A percentile compares a stretch with the other conserved stretches of the same genome.
phyloP scores from a whole-genome alignment of 495 filamentous ascomycete genomes.

The Hypoxylon lenormandii region DNA sequence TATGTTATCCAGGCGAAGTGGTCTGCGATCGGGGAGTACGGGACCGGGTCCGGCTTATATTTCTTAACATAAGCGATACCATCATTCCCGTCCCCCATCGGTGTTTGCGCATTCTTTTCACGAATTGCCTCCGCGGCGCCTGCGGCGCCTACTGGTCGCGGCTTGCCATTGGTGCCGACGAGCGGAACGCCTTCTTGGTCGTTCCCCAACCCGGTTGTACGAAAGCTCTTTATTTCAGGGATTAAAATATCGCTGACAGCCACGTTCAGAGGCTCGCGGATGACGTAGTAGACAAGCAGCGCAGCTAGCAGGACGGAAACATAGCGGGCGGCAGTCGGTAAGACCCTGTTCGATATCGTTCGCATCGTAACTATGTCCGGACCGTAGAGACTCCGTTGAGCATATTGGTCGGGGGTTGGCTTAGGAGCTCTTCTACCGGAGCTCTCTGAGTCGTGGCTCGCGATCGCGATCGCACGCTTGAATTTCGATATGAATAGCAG shows the following conservation, averaged over 20 bases:
- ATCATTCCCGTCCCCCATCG: slow-evolving; percentile 16
- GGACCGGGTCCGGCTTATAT: slow-evolving; percentile 45
- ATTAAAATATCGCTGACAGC: slow-evolving; percentile 35
- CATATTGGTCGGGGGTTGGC: slow-evolving; percentile 45
- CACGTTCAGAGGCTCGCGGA: slow-evolving; percentile 43
- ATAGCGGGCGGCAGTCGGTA: slow-evolving; percentile 48
- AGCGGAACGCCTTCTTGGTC: slow-evolving; percentile 9
- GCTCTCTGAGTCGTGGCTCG: slow-evolving; percentile 34
- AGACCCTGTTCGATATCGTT: slow-evolving; percentile 47
- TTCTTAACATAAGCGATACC: slow-evolving; percentile 40
- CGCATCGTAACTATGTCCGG: slow-evolving; percentile 51
- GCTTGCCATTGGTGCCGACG: slow-evolving; percentile 14
- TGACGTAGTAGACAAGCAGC: slow-evolving; percentile 47
- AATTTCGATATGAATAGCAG: slow-evolving; percentile 35
- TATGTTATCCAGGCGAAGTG: slow-evolving; percentile 48
- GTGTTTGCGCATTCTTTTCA: slow-evolving; percentile 38
- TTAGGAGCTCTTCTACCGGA: slow-evolving; percentile 35
- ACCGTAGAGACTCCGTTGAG: slow-evolving; percentile 28
- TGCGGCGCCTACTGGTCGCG: slow-evolving; percentile 14
- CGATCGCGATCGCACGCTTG: slow-evolving; percentile 7
- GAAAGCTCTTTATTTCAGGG: neutral
- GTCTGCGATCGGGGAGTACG: slow-evolving; percentile 41
- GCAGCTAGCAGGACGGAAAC: slow-evolving; percentile 44
- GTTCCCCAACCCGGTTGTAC: slow-evolving; percentile 6
- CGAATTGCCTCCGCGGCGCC: slow-evolving; percentile 29